Conservation (phyloP, 2,329 filamentous ascomycete species). For the Pleochaeta shiraiana region DNA sequence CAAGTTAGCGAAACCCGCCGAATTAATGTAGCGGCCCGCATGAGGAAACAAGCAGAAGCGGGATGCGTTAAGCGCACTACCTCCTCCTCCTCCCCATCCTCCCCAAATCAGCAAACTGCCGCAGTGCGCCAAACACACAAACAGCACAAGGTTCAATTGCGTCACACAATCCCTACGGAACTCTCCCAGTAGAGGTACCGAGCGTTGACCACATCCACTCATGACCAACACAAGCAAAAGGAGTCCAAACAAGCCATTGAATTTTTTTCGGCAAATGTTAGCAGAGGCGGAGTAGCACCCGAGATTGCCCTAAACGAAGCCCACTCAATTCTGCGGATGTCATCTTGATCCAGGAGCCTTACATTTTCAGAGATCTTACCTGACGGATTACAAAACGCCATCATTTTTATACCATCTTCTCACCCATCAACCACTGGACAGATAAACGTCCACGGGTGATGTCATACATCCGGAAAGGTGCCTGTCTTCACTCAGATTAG, state of each 20-base stretch:
- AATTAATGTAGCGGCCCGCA: background rate
- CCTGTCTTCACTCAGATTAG: background rate
- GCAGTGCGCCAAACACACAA: no score
- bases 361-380: background rate
- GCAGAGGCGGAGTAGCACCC: background rate
- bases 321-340: background rate
- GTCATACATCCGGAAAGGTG: background rate
- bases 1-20: background rate
- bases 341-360: background rate
- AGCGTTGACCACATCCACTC: background rate
- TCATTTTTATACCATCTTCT: background rate
- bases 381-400: background rate
- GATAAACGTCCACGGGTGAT: background rate
- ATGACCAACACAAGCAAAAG: background rate
- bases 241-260: background rate
- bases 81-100: no score
- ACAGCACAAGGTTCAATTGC: no score
- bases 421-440: background rate
- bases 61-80: background rate
- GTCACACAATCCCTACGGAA: slow-evolving; percentile 6
- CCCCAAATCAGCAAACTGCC: no score
- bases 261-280: background rate
- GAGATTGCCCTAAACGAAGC: background rate
- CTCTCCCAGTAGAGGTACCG: background rate
- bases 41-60: background rate